A percentile compares a stretch with the other conserved stretches of the same genome.
These are phyloP conservation scores for Bertia moriformis DNA, from an alignment of 2,329 filamentous ascomycete species.

Conservation along the genomic window DNA sequence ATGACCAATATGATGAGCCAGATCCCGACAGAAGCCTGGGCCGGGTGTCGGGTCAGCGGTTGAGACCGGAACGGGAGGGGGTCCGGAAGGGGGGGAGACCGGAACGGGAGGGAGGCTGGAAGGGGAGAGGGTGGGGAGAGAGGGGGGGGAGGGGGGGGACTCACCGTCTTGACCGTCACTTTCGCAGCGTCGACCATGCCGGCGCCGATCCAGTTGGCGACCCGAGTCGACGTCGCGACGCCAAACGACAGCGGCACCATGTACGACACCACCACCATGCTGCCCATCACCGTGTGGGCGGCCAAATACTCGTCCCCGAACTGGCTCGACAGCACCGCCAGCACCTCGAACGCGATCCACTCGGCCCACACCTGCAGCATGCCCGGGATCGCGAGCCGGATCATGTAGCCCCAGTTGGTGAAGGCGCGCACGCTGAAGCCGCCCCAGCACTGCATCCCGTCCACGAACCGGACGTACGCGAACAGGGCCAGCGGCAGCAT, in stretches of 20 bases:
- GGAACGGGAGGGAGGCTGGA: too few relatives aligned
- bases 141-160: too few relatives aligned
- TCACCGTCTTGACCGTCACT: too few relatives aligned
- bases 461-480: conserved; percentile 58
- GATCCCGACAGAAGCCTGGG: too few relatives aligned
- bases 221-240: not conserved
- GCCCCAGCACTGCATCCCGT: conserved; percentile 66
- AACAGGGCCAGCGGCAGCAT: conserved; percentile 61
- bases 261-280: not conserved
- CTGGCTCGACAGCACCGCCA: not conserved
- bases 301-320: not conserved
- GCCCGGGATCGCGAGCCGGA: not conserved
- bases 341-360: not conserved
- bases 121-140: too few relatives aligned
- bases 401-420: conserved; percentile 47
- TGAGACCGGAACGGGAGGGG: too few relatives aligned
- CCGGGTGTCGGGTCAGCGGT: too few relatives aligned
- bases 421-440: conserved; percentile 60
- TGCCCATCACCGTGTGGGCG: not conserved
- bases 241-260: not conserved
- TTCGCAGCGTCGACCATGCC: not conserved
- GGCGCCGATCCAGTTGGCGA: not conserved
- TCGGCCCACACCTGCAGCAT: not conserved
- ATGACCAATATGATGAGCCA: not conserved
- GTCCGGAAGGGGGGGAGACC: too few relatives aligned